phyloP scores from a whole-genome alignment of 2,329 filamentous ascomycete genomes.

The Westerdykella ornata region DNA sequence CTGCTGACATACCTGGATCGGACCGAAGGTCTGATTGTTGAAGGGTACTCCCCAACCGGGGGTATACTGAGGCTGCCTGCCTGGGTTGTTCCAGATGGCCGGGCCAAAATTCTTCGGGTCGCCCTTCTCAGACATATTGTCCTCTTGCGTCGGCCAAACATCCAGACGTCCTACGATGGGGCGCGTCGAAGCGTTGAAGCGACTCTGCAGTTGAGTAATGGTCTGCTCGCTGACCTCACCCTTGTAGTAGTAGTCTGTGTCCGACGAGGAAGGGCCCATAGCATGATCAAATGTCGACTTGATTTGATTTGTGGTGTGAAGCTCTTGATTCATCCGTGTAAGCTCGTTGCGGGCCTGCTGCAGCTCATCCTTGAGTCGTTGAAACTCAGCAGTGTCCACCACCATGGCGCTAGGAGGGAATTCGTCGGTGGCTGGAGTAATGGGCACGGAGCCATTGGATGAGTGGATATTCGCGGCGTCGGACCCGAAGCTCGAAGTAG shows the following conservation, averaged over 20 bases:
- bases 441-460: conserved; percentile 54
- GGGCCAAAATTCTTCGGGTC: conserved; percentile 50
- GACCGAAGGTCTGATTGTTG: conserved; percentile 17
- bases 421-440: conserved; percentile 55
- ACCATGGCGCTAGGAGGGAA: conserved; percentile 36
- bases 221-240: conserved; percentile 47
- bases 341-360: conserved; percentile 65
- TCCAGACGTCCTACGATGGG: conserved; percentile 41
- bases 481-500: conserved; percentile 51
- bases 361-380: conserved; percentile 64
- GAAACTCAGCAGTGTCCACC: conserved; percentile 53
- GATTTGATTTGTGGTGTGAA: conserved; percentile 57
- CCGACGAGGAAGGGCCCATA: conserved; percentile 44
- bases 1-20: conserved; percentile 11
- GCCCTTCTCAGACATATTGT: conserved; percentile 52
- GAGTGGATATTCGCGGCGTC: conserved; percentile 31
- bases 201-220: conserved; percentile 45
- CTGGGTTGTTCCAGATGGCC: conserved; percentile 48
- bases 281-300: conserved; percentile 54
- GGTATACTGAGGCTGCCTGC: neutral
- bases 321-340: conserved; percentile 63
- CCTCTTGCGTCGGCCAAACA: conserved; percentile 48
- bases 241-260: conserved; percentile 43
- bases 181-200: conserved; percentile 45
- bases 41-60: neutral